These are phyloP conservation scores for Arxiozyma bovina DNA, from an alignment of 1,139 yeast species.

Conservation along the genomic window DNA sequence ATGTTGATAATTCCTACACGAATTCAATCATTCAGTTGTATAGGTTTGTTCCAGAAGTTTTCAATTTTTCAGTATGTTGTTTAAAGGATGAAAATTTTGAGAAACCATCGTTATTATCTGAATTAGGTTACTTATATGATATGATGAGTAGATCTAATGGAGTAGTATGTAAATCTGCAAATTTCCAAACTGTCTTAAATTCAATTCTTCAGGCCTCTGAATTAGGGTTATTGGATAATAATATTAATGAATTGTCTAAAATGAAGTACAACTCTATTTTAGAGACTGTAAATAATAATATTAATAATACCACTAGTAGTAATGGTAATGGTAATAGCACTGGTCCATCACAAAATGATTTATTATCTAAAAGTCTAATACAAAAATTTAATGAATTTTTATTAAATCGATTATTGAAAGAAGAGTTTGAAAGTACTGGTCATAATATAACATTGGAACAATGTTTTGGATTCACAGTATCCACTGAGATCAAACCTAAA, in stretches of 20 bases:
- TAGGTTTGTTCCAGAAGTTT: constrained; percentile 65
- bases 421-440: constrained; percentile 28
- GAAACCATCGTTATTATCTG: constrained; percentile 53
- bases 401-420: constrained; percentile 19
- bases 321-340: not conserved
- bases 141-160: constrained; percentile 83
- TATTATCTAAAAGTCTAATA: constrained; percentile 9
- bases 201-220: constrained; percentile 38
- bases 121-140: constrained; percentile 81
- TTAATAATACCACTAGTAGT: not conserved
- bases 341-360: not conserved
- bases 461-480: constrained; percentile 38
- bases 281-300: not conserved
- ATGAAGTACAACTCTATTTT: constrained; percentile 1
- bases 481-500: constrained; percentile 37
- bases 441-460: constrained; percentile 29
- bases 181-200: constrained; percentile 50
- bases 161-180: constrained; percentile 31
- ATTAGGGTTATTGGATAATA: constrained; percentile 16
- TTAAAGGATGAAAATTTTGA: constrained; percentile 50
- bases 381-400: constrained; percentile 28
- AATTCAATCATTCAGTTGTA: constrained; percentile 79
- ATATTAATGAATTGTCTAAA: not conserved
- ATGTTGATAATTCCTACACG: constrained; percentile 70
- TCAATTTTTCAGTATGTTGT: constrained; percentile 51